A percentile compares a stretch with the other conserved stretches of the same genome.
Evolutionary conservation across 2,329 filamentous ascomycete genomes (phyloP).

Genomic region (Thielaviopsis musarum): DNA sequence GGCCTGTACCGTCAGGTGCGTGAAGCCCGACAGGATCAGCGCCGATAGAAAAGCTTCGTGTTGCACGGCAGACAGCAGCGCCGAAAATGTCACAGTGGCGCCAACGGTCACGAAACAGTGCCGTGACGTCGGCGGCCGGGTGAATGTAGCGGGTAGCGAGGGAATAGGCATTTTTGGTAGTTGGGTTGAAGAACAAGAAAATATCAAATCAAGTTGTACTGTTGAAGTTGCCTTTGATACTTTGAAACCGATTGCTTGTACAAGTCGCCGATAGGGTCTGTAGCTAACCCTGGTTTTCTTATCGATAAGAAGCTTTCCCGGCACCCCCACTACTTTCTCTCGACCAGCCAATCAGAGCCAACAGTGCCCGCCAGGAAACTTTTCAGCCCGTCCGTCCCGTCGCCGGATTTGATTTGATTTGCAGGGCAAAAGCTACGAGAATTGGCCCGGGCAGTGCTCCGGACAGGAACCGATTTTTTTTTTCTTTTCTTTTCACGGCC

Average conservation of each 20-base stretch:
- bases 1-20: constrained; percentile 62
- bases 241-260: neutral
- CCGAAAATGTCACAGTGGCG: constrained; percentile 69
- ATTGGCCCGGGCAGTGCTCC: neutral
- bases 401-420: neutral
- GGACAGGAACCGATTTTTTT: neutral
- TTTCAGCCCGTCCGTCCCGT: neutral
- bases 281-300: neutral
- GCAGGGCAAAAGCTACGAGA: neutral
- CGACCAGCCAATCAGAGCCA: constrained; percentile 1
- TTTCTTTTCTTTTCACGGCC: no score
- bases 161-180: constrained; percentile 8
- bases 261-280: neutral
- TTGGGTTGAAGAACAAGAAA: neutral
- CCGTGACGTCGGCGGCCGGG: constrained; percentile 3
- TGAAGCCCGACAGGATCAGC: constrained; percentile 45
- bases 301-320: constrained; percentile 2
- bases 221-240: neutral
- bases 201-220: neutral
- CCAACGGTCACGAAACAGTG: constrained; percentile 79
- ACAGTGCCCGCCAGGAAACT: constrained; percentile 1
- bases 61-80: constrained; percentile 51
- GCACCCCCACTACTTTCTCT: neutral
- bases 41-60: constrained; percentile 42
- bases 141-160: constrained; percentile 11